Conservation (phyloP, 2,329 filamentous ascomycete species). For the Fusarium fujikuroi region DNA sequence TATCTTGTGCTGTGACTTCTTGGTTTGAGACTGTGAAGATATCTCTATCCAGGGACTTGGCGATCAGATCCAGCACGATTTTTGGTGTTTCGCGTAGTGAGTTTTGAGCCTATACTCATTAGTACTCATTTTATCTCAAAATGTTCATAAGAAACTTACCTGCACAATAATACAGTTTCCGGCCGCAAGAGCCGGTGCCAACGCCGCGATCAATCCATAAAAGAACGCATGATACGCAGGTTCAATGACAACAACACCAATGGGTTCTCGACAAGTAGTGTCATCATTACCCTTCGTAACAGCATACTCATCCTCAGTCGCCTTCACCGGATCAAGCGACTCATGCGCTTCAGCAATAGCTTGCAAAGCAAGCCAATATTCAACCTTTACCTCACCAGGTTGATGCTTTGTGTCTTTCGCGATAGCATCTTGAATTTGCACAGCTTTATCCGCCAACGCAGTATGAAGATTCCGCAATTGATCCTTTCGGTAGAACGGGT, state of each 20-base stretch:
- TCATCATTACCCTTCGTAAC: constrained; percentile 28
- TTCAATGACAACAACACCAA: constrained; percentile 33
- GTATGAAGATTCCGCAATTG: constrained; percentile 29
- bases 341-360: constrained; percentile 25
- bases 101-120: background rate
- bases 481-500: constrained; percentile 36
- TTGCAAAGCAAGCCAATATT: constrained; percentile 39
- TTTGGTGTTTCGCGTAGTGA: constrained; percentile 14
- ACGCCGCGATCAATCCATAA: constrained; percentile 27
- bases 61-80: constrained; percentile 1
- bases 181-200: constrained; percentile 22
- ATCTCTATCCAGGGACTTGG: constrained; percentile 18
- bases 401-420: constrained; percentile 28
- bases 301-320: constrained; percentile 28
- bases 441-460: constrained; percentile 13
- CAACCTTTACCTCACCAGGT: constrained; percentile 32
- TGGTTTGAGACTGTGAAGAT: constrained; percentile 9
- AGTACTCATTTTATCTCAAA: rapidly evolving
- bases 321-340: constrained; percentile 18
- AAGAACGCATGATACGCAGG: constrained; percentile 35
- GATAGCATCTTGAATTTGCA: constrained; percentile 34
- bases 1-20: background rate
- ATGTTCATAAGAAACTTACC: background rate
- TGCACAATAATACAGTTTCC: constrained; percentile 36
- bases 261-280: constrained; percentile 6